Conservation (phyloP, 768 basidiomycete genomes). For the Trametes coccinea region DNA sequence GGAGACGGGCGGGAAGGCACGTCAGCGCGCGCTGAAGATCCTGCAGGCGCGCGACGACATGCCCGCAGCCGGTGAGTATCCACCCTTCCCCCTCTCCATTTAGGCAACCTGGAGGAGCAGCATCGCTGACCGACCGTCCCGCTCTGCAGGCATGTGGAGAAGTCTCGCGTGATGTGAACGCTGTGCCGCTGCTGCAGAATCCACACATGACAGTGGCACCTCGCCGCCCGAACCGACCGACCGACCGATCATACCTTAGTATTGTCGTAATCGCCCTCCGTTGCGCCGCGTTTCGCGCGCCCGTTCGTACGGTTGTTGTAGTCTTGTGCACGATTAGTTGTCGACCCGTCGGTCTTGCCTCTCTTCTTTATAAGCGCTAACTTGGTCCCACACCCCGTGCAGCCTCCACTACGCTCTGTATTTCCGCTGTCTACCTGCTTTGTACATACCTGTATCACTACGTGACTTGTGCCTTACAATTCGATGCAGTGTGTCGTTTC, state of each 20-base stretch:
- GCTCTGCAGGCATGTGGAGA: constrained; percentile 72
- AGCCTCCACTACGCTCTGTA: constrained; percentile 14
- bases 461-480: constrained; percentile 12
- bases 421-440: constrained; percentile 22
- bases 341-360: background rate
- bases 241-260: constrained; percentile 20
- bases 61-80: constrained; percentile 41
- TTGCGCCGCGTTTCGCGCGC: background rate
- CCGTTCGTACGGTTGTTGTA: constrained; percentile 15
- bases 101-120: background rate
- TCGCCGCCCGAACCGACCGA: background rate
- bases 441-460: constrained; percentile 23
- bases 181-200: constrained; percentile 10
- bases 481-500: background rate
- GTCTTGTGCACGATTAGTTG: constrained; percentile 20
- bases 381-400: constrained; percentile 1
- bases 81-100: background rate
- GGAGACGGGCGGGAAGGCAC: constrained; percentile 44
- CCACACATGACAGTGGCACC: constrained; percentile 8
- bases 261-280: constrained; percentile 21
- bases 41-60: constrained; percentile 67
- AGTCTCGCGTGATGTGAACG: constrained; percentile 54
- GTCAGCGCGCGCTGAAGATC: constrained; percentile 65
- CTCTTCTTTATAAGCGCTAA: background rate
- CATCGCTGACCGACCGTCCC: background rate